Base-by-base conservation (phyloP, 495 filamentous ascomycete genomes). In the Bombardia bombarda region DNA sequence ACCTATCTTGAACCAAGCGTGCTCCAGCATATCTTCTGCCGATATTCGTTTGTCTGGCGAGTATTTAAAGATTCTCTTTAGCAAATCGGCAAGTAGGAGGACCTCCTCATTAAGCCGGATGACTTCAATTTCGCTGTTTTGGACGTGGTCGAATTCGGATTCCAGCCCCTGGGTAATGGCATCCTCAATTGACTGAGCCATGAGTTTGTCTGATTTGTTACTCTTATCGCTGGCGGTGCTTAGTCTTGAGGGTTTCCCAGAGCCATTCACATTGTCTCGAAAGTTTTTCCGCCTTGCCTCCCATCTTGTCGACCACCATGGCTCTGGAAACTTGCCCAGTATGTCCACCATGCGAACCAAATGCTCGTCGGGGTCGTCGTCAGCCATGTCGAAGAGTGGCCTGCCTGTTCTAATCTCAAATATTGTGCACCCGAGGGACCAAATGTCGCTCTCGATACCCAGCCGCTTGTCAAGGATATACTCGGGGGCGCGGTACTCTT, bases 381-480 rank as follows among this genome's bases (percentile, higher is more conserved):
- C 45, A 19, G 48, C 35, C 2, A 39, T 49, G 5, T 52, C 43
- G 31, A 65, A 62, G 17, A 62, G 40, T 14, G 31, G 48, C 21
- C 49, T 42, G 3, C 59, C 55, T 3, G 57, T 52, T 17, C 62
- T 55, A n/a, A 63, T 56, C 48, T 63, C 60, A 43, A 54, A 63
- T 16, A 67, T 22, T 7, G 56, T 56, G 41, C 61, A 67, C 10
- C 49, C 61, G 9, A 61, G 47, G 3, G 61, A 51, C 59, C 63
- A 66, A 10, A 59, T 41, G 37, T 66, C 63, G 23, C 37, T 55
- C 10, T 31, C 34, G 14, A 42, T 19, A 4, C 53, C 58, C 2
- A 48, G 32, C 17, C 40, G 42, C 20, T 49, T 51, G 26, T 59
- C 52, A 23, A 61, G 51, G 1, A 55, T 32, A 25, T 56, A 52